Conservation (phyloP, 305 asterid species). For the Fraxinus xanthoxyloides region DNA sequence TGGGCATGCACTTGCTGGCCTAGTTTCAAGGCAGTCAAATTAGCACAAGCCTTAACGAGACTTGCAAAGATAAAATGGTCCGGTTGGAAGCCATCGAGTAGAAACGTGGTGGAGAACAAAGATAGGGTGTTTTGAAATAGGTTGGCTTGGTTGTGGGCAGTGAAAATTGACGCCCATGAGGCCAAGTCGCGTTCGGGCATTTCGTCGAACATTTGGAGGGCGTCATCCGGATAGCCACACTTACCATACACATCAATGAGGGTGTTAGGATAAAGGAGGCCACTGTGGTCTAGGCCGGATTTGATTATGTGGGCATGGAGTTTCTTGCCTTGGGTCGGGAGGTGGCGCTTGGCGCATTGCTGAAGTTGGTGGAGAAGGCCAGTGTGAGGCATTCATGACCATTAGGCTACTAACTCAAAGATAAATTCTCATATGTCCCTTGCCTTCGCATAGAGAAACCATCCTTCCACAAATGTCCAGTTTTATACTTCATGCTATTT, state of each 20-base stretch:
- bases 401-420: not conserved
- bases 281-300: constrained; percentile 36
- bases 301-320: constrained; percentile 62
- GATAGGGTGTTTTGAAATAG: constrained; percentile 36
- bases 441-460: not conserved
- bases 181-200: constrained; percentile 65
- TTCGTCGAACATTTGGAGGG: constrained; percentile 65
- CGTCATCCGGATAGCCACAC: constrained; percentile 46
- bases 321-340: constrained; percentile 47
- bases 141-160: constrained; percentile 56
- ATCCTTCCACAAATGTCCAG: not conserved
- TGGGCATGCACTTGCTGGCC: constrained; percentile 74
- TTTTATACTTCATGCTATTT: not conserved
- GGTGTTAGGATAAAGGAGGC: constrained; percentile 43
- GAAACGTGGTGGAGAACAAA: constrained; percentile 36
- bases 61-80: constrained; percentile 66
- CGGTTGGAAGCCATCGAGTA: constrained; percentile 37
- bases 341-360: constrained; percentile 44
- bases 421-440: not conserved
- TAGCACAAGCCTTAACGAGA: constrained; percentile 64
- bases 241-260: constrained; percentile 53
- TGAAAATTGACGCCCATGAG: constrained; percentile 81
- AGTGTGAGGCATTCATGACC: constrained; percentile 42
- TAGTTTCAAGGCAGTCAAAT: constrained; percentile 32
- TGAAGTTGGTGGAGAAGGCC: constrained; percentile 47